Conservation (phyloP, 176 grass and related monocot genomes). For the Chrysopogon serrulatus region DNA sequence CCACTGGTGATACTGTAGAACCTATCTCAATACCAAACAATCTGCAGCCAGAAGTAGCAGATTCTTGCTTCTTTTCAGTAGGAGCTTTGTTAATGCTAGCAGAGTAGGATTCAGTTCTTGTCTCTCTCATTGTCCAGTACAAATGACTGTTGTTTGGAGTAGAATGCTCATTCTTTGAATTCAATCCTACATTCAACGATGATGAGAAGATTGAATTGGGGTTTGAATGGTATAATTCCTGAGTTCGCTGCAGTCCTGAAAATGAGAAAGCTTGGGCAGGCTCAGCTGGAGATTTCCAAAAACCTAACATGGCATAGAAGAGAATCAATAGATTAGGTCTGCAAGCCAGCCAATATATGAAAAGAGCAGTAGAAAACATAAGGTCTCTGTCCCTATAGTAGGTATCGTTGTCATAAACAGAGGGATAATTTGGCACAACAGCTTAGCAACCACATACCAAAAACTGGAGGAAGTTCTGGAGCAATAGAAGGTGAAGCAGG, state of each 20-base stretch:
- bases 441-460: slow-evolving; percentile 45
- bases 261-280: slow-evolving; percentile 53
- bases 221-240: slow-evolving; percentile 40
- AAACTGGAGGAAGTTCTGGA: slow-evolving; percentile 42
- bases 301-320: slow-evolving; percentile 47
- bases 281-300: slow-evolving; percentile 61
- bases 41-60: slow-evolving; percentile 48
- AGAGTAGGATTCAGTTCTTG: slow-evolving; percentile 23
- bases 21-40: slow-evolving; percentile 80
- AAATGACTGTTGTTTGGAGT: slow-evolving; percentile 37
- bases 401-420: neutral
- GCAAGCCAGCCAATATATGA: neutral
- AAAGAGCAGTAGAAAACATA: neutral
- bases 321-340: neutral
- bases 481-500: slow-evolving; percentile 33
- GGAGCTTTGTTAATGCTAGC: slow-evolving; percentile 38
- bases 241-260: slow-evolving; percentile 39
- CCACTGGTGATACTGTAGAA: neutral
- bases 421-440: neutral
- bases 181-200: slow-evolving; percentile 34
- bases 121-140: slow-evolving; percentile 45
- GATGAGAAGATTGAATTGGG: slow-evolving; percentile 37
- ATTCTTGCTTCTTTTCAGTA: slow-evolving; percentile 56
- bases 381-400: neutral
- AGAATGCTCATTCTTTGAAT: slow-evolving; percentile 34